Evolutionary conservation across 139 green algal species (phyloP).

Genomic region (Trebouxia sp.): DNA sequence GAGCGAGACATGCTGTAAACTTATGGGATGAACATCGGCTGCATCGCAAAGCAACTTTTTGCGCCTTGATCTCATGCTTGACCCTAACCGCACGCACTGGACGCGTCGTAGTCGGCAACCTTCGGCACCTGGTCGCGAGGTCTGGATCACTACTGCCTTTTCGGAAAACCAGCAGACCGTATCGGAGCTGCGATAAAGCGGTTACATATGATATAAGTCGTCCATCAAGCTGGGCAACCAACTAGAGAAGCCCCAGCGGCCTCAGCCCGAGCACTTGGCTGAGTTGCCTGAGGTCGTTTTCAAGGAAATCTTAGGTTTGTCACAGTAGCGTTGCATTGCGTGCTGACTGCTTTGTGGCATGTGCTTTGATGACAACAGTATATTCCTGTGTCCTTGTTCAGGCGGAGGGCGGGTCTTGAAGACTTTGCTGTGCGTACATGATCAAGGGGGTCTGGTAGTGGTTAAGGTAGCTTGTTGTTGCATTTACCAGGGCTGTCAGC

Average conservation of each 20-base stretch:
- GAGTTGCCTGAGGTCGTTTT: conserved; percentile 73
- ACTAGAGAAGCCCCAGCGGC: conserved; percentile 50
- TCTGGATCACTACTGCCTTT: background rate
- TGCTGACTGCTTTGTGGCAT: background rate
- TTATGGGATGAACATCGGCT: too few species aligned
- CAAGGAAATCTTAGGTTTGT: conserved; percentile 70
- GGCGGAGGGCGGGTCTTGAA: conserved; percentile 86
- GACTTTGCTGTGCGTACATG: conserved; percentile 86
- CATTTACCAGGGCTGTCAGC: too few species aligned
- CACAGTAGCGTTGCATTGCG: background rate
- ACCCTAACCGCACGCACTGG: too few species aligned
- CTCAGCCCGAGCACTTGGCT: conserved; percentile 50
- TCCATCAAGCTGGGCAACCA: conserved; percentile 44
- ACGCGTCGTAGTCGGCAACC: too few species aligned
- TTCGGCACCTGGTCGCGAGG: too few species aligned
- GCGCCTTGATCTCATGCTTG: too few species aligned
- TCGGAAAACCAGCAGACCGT: background rate
- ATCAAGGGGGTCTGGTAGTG: conserved; percentile 88
- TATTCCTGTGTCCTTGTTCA: too few species aligned
- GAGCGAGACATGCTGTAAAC: too few species aligned
- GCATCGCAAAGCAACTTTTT: too few species aligned
- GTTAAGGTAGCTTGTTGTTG: conserved; percentile 89
- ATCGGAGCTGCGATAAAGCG: too few species aligned
- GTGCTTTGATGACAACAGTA: too few species aligned
- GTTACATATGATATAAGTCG: too few species aligned